Percentiles rank a stretch among this genome's conserved stretches.
Conservation (phyloP, 2,329 filamentous ascomycete genomes). For the Ophiostoma ulmi region DNA sequence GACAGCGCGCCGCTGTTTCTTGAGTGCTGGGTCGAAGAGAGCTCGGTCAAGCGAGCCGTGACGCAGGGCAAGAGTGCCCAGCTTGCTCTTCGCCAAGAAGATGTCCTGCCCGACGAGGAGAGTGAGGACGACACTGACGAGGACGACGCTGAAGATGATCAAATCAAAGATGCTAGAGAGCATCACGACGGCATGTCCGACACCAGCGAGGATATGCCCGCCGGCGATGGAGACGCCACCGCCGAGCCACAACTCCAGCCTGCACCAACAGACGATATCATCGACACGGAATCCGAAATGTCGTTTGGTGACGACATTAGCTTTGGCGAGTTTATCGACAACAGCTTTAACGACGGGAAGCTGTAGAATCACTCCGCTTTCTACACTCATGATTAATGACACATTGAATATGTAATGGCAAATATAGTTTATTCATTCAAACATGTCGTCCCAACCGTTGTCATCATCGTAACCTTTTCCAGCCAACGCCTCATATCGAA, state of each 20-base stretch:
- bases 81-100: background rate
- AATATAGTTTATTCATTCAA: background rate
- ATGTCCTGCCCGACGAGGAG: background rate
- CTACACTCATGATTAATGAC: background rate
- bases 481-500: slow-evolving; percentile 18
- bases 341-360: background rate
- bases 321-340: slow-evolving; percentile 11
- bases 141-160: background rate
- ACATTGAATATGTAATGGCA: background rate
- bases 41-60: slow-evolving; percentile 33
- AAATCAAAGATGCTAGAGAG: background rate
- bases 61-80: background rate
- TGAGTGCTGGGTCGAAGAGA: slow-evolving; percentile 62
- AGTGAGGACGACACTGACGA: background rate
- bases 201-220: background rate
- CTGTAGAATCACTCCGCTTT: background rate
- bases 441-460: slow-evolving; percentile 1
- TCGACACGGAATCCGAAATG: slow-evolving; percentile 10
- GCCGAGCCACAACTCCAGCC: background rate
- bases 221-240: background rate
- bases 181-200: background rate
- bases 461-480: slow-evolving; percentile 13
- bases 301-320: slow-evolving; percentile 1
- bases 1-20: slow-evolving; percentile 57
- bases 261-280: background rate